Conservation (phyloP, 331 rosid species). For the Dryas integrifolia region DNA sequence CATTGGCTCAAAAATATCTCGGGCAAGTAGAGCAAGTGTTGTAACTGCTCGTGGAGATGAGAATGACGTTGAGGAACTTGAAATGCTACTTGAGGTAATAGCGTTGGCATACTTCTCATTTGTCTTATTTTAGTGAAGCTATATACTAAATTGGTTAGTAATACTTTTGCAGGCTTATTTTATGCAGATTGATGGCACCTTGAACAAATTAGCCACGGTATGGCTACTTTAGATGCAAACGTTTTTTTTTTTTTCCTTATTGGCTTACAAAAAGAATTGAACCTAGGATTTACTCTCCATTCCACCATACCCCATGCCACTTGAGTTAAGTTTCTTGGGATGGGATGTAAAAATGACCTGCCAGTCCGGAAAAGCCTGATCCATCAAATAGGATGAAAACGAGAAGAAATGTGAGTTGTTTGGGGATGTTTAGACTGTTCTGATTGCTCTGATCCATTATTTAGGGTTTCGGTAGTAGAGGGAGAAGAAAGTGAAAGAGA, state of each 20-base stretch:
- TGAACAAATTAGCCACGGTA: slow-evolving; percentile 71
- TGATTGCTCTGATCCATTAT: background rate
- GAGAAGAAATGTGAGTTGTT: background rate
- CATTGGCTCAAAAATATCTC: slow-evolving; percentile 68
- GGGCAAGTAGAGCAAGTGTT: slow-evolving; percentile 75
- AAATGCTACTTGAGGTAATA: slow-evolving; percentile 85
- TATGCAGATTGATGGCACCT: slow-evolving; percentile 83
- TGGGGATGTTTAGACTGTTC: background rate
- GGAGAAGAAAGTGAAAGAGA: background rate
- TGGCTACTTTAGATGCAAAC: slow-evolving; percentile 16
- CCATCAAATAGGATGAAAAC: background rate
- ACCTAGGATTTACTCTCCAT: background rate
- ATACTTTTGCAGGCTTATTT: slow-evolving; percentile 71
- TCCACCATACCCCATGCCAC: background rate
- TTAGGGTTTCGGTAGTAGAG: background rate
- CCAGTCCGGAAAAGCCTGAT: background rate
- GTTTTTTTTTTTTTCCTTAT: background rate
- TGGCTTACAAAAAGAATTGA: background rate
- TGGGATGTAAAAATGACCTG: background rate
- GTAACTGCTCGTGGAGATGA: slow-evolving; percentile 58
- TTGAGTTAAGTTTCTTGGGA: background rate
- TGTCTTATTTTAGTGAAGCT: background rate
- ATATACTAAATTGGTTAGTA: slow-evolving; percentile 18
- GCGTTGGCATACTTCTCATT: slow-evolving; percentile 7
- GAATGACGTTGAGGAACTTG: slow-evolving; percentile 82